These are phyloP conservation scores for Fusarium coicis DNA, from an alignment of 2,329 filamentous ascomycete genomes.

Conservation along the genomic window DNA sequence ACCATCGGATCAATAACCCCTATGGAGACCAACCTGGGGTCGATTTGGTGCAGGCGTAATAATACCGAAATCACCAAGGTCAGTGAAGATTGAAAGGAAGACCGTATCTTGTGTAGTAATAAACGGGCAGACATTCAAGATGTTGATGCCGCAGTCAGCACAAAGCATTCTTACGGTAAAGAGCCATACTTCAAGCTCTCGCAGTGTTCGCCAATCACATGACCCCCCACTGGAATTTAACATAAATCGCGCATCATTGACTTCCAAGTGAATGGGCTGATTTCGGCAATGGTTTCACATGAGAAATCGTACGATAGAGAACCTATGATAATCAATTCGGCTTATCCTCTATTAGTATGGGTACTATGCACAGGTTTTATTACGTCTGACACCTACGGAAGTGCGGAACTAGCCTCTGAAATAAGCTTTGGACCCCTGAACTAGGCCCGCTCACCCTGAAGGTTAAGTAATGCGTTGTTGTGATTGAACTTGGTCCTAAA, in stretches of 20 bases:
- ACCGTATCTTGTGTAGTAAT: not conserved
- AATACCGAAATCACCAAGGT: too few relatives aligned
- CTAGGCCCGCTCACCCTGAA: not conserved
- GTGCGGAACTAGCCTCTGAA: not conserved
- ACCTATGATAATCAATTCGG: too few relatives aligned
- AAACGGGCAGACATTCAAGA: not conserved
- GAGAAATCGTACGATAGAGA: not conserved
- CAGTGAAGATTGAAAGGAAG: too few relatives aligned
- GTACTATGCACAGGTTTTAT: not conserved
- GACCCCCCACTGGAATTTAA: too few relatives aligned
- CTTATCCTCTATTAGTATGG: accelerated
- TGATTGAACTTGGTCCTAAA: not conserved
- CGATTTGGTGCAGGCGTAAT: too few relatives aligned
- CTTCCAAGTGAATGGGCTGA: not conserved
- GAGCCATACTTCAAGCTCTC: not conserved
- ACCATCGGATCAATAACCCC: not conserved
- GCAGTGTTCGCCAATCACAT: too few relatives aligned
- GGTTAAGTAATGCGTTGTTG: not conserved
- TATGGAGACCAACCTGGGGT: too few relatives aligned
- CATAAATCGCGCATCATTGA: not conserved
- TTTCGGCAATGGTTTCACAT: not conserved
- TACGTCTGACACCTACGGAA: not conserved
- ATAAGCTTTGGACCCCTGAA: not conserved
- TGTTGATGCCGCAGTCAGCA: not conserved
- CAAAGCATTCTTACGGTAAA: not conserved